Evolutionary conservation across 2,329 filamentous ascomycete species (phyloP).

Genomic region (Ophiostoma perfectum): DNA sequence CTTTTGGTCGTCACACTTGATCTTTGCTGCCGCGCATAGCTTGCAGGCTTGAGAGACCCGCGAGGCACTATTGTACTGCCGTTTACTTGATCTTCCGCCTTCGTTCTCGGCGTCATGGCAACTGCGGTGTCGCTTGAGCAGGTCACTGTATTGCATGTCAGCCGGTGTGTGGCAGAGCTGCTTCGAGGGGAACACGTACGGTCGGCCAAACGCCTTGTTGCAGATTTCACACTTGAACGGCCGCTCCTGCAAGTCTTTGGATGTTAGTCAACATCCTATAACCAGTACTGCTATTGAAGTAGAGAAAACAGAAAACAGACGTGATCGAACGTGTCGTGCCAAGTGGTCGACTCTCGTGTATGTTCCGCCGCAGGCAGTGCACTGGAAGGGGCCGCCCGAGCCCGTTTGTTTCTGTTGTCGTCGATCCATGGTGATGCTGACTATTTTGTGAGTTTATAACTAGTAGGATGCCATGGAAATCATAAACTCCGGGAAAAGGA

Average conservation of each 20-base stretch:
- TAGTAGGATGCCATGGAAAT: too few relatives aligned
- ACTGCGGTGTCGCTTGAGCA: constrained; percentile 22
- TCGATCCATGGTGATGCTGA: neutral
- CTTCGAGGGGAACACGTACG: constrained; percentile 7
- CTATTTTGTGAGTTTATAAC: too few relatives aligned
- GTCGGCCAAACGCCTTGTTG: constrained; percentile 23
- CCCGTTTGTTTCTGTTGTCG: constrained; percentile 10
- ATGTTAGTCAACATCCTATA: neutral
- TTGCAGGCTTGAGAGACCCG: constrained; percentile 51
- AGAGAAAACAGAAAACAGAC: constrained; percentile 9
- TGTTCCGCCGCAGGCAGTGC: constrained; percentile 21
- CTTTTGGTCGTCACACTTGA: constrained; percentile 52
- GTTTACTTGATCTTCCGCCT: neutral
- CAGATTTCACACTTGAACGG: constrained; percentile 23
- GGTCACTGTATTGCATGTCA: constrained; percentile 20
- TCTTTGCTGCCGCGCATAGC: constrained; percentile 46
- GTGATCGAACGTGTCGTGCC: constrained; percentile 24
- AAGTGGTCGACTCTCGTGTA: constrained; percentile 25
- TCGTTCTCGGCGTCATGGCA: constrained; percentile 20
- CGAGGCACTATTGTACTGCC: constrained; percentile 32
- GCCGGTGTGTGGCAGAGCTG: neutral
- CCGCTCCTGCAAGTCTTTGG: constrained; percentile 24
- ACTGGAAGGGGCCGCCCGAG: constrained; percentile 22
- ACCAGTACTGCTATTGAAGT: neutral
- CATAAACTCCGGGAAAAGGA: too few relatives aligned